phyloP scores from a whole-genome alignment of 192 early-diverging fungal species.

The Gaertneriomyces sp. region DNA sequence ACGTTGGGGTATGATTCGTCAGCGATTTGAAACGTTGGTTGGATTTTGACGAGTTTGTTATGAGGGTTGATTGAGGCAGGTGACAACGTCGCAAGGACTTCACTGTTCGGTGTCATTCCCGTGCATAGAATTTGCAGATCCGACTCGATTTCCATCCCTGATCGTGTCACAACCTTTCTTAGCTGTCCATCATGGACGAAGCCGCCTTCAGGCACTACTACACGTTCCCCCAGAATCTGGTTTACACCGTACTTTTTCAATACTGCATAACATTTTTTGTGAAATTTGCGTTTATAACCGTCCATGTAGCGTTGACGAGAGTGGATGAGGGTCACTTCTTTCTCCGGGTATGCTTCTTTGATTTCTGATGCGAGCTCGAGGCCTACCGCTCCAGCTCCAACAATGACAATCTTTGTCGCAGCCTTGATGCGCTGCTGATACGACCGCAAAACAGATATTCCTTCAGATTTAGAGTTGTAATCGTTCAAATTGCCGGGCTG shows the following conservation, averaged over 20 bases:
- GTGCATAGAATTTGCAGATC: constrained; percentile 68
- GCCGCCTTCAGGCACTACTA: constrained; percentile 61
- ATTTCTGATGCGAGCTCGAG: constrained; percentile 73
- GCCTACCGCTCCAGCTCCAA: constrained; percentile 75
- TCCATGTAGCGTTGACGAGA: constrained; percentile 60
- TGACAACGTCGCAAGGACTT: constrained; percentile 55
- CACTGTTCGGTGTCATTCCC: constrained; percentile 69
- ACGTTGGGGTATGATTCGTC: constrained; percentile 56
- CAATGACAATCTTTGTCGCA: constrained; percentile 58
- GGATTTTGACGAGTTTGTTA: constrained; percentile 55
- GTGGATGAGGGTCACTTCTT: constrained; percentile 58
- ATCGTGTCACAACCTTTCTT: constrained; percentile 40
- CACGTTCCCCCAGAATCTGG: constrained; percentile 54
- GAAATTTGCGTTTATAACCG: constrained; percentile 53
- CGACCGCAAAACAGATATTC: constrained; percentile 36
- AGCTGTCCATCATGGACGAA: constrained; percentile 49
- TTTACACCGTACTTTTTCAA: constrained; percentile 51
- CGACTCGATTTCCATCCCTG: constrained; percentile 37
- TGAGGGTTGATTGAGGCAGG: constrained; percentile 53
- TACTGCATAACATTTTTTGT: constrained; percentile 52
- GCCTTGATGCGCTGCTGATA: constrained; percentile 54
- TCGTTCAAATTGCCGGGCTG: constrained; percentile 39
- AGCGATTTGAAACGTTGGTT: constrained; percentile 64
- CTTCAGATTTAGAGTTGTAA: constrained; percentile 39
- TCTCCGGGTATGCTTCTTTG: constrained; percentile 55